A percentile compares a stretch with the other conserved stretches of the same genome.
phyloP scores from a whole-genome alignment of 2,329 filamentous ascomycete species.

The Dothideomycetes sp. region DNA sequence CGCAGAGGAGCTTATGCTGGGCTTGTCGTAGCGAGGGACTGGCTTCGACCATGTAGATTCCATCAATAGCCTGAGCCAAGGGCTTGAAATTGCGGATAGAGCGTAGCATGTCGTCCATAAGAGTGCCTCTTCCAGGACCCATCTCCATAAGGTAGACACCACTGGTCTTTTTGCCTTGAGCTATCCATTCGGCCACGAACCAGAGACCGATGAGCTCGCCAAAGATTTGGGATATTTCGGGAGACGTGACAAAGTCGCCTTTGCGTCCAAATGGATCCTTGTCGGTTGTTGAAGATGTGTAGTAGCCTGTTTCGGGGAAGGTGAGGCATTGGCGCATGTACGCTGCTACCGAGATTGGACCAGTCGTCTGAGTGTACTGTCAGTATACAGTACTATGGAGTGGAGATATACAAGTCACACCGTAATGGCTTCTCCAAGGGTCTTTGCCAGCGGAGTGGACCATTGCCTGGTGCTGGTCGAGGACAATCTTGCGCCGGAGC shows the following conservation, averaged over 20 bases:
- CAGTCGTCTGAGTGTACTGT: constrained; percentile 56
- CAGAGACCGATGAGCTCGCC: constrained; percentile 90
- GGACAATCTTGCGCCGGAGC: constrained; percentile 32
- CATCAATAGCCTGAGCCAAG: constrained; percentile 67
- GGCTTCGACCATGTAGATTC: constrained; percentile 93
- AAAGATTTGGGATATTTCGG: constrained; percentile 95
- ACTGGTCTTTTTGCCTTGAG: constrained; percentile 63
- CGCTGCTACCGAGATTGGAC: constrained; percentile 80
- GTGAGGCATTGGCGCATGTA: constrained; percentile 99
- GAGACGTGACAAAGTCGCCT: constrained; percentile 94
- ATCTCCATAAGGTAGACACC: constrained; percentile 89
- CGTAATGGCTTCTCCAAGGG: constrained; percentile 75
- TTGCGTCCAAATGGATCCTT: constrained; percentile 85
- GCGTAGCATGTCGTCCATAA: constrained; percentile 94
- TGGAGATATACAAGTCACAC: constrained; percentile 40
- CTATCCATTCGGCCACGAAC: constrained; percentile 95
- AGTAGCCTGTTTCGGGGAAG: constrained; percentile 83
- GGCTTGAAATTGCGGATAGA: constrained; percentile 75
- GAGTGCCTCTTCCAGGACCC: constrained; percentile 82
- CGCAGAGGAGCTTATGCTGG: constrained; percentile 77
- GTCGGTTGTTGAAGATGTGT: constrained; percentile 62
- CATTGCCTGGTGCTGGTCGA: constrained; percentile 52
- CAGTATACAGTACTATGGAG: constrained; percentile 8
- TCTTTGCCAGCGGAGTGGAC: constrained; percentile 87
- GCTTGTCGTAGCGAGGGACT: constrained; percentile 66